These are phyloP conservation scores for Capillidium heterosporum DNA, from an alignment of 371 early-diverging fungal species.

Conservation along the genomic window DNA sequence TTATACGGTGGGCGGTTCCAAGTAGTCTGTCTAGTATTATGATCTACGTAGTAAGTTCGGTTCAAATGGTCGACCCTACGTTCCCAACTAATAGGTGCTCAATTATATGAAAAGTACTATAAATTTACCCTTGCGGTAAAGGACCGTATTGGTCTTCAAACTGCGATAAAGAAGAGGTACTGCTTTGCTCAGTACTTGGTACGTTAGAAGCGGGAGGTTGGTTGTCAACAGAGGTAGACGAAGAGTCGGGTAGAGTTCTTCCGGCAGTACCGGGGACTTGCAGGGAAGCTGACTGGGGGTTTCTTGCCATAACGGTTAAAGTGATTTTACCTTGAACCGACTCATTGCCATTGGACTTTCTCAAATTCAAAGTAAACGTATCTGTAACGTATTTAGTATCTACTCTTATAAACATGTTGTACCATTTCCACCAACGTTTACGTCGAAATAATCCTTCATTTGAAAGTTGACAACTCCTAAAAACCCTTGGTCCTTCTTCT, in stretches of 20 bases:
- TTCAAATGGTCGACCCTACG: slow-evolving; percentile 42
- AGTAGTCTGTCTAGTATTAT: slow-evolving; percentile 45
- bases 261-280: slow-evolving; percentile 9
- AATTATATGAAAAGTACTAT: neutral
- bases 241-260: slow-evolving; percentile 9
- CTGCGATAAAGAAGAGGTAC: slow-evolving; percentile 17
- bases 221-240: slow-evolving; percentile 6
- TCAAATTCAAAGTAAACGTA: slow-evolving; percentile 69
- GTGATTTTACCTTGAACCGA: slow-evolving; percentile 70
- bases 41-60: slow-evolving; percentile 53
- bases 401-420: slow-evolving; percentile 7
- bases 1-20: slow-evolving; percentile 31
- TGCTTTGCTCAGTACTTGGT: slow-evolving; percentile 9
- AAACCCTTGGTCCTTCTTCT: slow-evolving; percentile 86
- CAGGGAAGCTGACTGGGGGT: neutral
- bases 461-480: slow-evolving; percentile 81
- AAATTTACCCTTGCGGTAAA: slow-evolving; percentile 42
- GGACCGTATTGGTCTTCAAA: slow-evolving; percentile 40
- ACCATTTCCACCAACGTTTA: slow-evolving; percentile 51
- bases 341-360: slow-evolving; percentile 61
- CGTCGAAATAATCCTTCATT: slow-evolving; percentile 60
- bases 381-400: slow-evolving; percentile 21
- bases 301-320: slow-evolving; percentile 27
- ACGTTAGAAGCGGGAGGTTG: slow-evolving; percentile 5
- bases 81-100: slow-evolving; percentile 32